Evolutionary conservation across 371 early-diverging fungal species (phyloP).

Genomic region (Lichtheimia hyalospora): DNA sequence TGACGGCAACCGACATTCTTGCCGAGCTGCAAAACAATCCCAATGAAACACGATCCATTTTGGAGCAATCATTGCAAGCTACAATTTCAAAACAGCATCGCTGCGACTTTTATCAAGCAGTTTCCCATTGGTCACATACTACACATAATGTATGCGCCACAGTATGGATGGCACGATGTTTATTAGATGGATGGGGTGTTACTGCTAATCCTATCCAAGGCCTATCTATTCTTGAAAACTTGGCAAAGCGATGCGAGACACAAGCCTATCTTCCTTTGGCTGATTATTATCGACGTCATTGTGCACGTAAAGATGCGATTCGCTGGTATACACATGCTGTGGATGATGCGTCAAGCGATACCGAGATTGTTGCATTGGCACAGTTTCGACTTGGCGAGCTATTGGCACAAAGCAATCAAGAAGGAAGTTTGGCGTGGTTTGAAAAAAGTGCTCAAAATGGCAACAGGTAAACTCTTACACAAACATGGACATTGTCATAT

Average conservation of each 20-base stretch:
- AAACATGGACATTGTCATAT: background rate
- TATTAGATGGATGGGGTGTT: conserved; percentile 28
- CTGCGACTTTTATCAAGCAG: conserved; percentile 14
- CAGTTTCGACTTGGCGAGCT: conserved; percentile 24
- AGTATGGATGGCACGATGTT: conserved; percentile 27
- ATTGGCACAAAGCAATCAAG: conserved; percentile 16
- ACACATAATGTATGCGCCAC: conserved; percentile 18
- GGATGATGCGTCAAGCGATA: background rate
- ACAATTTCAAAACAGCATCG: conserved; percentile 2
- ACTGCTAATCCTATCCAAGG: conserved; percentile 14
- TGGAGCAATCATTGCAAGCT: conserved; percentile 14
- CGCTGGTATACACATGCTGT: conserved; percentile 20
- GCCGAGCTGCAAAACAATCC: conserved; percentile 6
- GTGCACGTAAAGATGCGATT: conserved; percentile 11
- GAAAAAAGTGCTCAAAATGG: conserved; percentile 26
- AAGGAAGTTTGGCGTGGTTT: conserved; percentile 24
- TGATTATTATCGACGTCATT: conserved; percentile 13
- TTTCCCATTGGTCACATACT: conserved; percentile 8
- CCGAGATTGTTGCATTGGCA: conserved; percentile 15
- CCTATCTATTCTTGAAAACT: conserved; percentile 11
- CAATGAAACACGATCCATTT: conserved; percentile 3
- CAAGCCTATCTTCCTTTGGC: conserved; percentile 26
- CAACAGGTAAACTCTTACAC: conserved; percentile 20
- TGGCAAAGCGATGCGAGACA: conserved; percentile 16
- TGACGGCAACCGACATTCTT: background rate